These are phyloP conservation scores for Aspergillus clavatus DNA, from an alignment of 2,329 filamentous ascomycete genomes.

Conservation along the genomic window DNA sequence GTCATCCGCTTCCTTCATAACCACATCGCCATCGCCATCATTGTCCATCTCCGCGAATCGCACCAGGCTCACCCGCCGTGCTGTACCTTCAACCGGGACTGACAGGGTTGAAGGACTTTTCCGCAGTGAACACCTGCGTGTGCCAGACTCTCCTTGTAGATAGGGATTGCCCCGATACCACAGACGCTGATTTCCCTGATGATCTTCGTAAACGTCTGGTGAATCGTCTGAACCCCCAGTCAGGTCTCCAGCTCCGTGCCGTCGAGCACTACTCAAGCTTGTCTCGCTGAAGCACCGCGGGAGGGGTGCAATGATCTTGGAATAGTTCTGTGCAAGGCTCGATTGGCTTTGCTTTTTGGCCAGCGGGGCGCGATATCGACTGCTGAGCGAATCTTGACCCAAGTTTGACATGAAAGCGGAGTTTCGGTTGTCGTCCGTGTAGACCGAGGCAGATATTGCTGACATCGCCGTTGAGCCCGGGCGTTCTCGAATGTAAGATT, in stretches of 20 bases:
- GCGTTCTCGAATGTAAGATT: constrained; percentile 26
- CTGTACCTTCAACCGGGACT: constrained; percentile 11
- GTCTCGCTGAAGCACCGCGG: constrained; percentile 35
- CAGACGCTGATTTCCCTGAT: constrained; percentile 12
- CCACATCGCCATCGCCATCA: constrained; percentile 1
- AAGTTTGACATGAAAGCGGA: constrained; percentile 28
- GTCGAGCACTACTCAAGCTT: constrained; percentile 26
- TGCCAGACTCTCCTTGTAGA: constrained; percentile 6
- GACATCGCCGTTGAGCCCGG: constrained; percentile 33
- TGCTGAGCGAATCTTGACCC: constrained; percentile 21
- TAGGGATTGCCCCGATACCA: constrained; percentile 21
- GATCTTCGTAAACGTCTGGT: constrained; percentile 17
- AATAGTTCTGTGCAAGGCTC: constrained; percentile 36
- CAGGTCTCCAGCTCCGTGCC: constrained; percentile 17
- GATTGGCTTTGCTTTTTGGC: constrained; percentile 29
- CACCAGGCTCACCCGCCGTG: constrained; percentile 20
- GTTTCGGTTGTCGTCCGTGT: constrained; percentile 31
- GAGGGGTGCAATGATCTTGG: constrained; percentile 32
- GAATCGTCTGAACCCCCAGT: constrained; percentile 15
- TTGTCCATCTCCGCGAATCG: constrained; percentile 18
- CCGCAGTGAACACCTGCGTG: constrained; percentile 4
- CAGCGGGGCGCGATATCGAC: constrained; percentile 18
- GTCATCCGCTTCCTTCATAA: constrained; percentile 6
- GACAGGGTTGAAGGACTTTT: constrained; percentile 17
- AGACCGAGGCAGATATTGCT: constrained; percentile 33